Conservation (phyloP, 2,329 filamentous ascomycete species). For the Penicillium digitatum region DNA sequence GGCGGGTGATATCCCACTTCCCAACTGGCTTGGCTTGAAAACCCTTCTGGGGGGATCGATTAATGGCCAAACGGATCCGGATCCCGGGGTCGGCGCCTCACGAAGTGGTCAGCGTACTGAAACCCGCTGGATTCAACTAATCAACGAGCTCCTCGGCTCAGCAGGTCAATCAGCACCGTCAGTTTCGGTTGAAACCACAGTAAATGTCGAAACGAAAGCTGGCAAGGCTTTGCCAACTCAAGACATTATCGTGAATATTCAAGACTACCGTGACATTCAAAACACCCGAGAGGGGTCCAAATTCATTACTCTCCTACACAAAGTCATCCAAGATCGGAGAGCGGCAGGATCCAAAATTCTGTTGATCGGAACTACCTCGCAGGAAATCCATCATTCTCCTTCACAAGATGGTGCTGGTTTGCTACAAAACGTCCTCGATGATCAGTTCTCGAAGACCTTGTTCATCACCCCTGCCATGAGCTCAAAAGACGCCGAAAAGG, state of each 20-base stretch:
- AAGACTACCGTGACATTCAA: slow-evolving; percentile 75
- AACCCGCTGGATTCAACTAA: slow-evolving; percentile 33
- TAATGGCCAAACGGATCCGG: slow-evolving; percentile 26
- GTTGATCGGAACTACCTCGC: slow-evolving; percentile 71
- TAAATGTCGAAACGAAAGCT: slow-evolving; percentile 8
- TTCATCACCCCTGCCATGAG: slow-evolving; percentile 51
- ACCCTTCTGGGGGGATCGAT: slow-evolving; percentile 31
- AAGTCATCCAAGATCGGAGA: slow-evolving; percentile 68
- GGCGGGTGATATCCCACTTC: slow-evolving; percentile 31
- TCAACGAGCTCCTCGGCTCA: slow-evolving; percentile 35
- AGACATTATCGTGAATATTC: slow-evolving; percentile 68
- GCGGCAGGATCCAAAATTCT: slow-evolving; percentile 67
- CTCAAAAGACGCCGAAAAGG: slow-evolving; percentile 35
- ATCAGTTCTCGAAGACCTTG: slow-evolving; percentile 51
- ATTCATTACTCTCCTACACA: slow-evolving; percentile 66
- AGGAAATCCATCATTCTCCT: slow-evolving; percentile 45
- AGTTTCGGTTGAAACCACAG: slow-evolving; percentile 5
- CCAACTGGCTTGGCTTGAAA: slow-evolving; percentile 32
- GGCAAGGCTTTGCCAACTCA: slow-evolving; percentile 19
- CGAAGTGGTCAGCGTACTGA: slow-evolving; percentile 26
- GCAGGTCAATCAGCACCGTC: slow-evolving; percentile 13
- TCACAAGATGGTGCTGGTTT: slow-evolving; percentile 45
- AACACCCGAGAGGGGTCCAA: slow-evolving; percentile 64
- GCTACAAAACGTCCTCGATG: slow-evolving; percentile 46
- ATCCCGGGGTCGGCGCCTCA: slow-evolving; percentile 15